Evolutionary conservation across 306 rosid genomes (phyloP).

Genomic region (Pyrus betulifolia): DNA sequence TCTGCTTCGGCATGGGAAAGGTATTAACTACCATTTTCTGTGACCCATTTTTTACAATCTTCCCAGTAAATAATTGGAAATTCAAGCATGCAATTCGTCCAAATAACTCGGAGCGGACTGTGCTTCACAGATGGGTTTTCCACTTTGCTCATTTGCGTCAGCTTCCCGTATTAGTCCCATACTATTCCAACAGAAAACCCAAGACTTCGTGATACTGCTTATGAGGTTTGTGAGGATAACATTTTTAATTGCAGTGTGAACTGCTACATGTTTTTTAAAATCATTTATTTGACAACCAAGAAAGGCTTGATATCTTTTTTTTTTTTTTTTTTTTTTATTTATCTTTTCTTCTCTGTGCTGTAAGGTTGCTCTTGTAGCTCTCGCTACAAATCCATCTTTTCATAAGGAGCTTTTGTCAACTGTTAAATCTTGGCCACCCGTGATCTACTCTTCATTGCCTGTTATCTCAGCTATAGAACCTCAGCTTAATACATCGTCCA

Average conservation of each 20-base stretch:
- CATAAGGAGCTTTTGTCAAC: constrained; percentile 71
- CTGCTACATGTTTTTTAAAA: not conserved
- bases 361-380: constrained; percentile 95
- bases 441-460: constrained; percentile 71
- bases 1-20: constrained; percentile 98
- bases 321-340: constrained; percentile 4
- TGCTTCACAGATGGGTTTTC: constrained; percentile 82
- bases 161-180: constrained; percentile 89
- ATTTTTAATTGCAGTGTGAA: not conserved
- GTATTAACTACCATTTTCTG: constrained; percentile 30
- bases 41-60: constrained; percentile 1
- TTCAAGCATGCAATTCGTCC: not conserved
- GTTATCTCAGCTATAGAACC: constrained; percentile 95
- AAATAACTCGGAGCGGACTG: constrained; percentile 22
- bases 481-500: constrained; percentile 73
- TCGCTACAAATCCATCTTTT: constrained; percentile 79
- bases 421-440: constrained; percentile 81
- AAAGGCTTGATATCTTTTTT: not conserved
- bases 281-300: constrained; percentile 3
- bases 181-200: constrained; percentile 83
- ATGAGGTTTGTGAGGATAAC: constrained; percentile 62
- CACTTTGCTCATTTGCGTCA: constrained; percentile 98
- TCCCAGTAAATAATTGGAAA: not conserved
- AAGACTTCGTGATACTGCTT: constrained; percentile 84
- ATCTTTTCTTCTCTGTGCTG: constrained; percentile 13